Percentiles rank a stretch among this genome's conserved stretches.
These are phyloP conservation scores for Rosa persica DNA, from an alignment of 306 rosid species.

Conservation along the genomic window DNA sequence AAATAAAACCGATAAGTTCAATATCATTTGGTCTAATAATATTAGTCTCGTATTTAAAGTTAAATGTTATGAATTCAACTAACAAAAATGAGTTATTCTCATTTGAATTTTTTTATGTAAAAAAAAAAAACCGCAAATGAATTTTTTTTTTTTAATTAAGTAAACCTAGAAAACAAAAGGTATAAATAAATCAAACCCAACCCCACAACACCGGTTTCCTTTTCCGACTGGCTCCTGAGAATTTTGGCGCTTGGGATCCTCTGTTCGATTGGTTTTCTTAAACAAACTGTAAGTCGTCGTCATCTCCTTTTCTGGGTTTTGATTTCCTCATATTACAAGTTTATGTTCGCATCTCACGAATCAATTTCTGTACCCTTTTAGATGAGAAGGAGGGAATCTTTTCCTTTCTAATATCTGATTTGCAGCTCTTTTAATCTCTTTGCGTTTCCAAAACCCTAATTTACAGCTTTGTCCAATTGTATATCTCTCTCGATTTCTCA, in stretches of 20 bases:
- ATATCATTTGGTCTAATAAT: too few relatives aligned
- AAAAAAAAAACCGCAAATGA: too few relatives aligned
- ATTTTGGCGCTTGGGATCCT: not conserved
- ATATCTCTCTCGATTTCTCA: conserved; percentile 1
- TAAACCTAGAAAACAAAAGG: too few relatives aligned
- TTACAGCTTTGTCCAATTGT: not conserved
- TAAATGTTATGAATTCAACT: too few relatives aligned
- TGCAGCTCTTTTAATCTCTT: not conserved
- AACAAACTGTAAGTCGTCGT: not conserved
- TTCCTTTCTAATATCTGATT: not conserved
- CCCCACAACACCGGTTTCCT: not conserved
- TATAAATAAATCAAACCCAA: not conserved
- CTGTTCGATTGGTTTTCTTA: not conserved
- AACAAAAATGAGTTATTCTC: too few relatives aligned
- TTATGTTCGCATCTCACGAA: not conserved
- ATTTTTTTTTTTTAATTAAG: too few relatives aligned
- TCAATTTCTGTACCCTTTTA: too few relatives aligned
- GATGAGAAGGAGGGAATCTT: not conserved
- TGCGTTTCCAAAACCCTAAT: conserved; percentile 15
- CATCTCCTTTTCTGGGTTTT: not conserved
- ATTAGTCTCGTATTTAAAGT: too few relatives aligned
- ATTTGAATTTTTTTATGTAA: too few relatives aligned
- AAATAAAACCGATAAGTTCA: too few relatives aligned
- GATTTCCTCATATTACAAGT: not conserved
- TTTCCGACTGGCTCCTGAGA: not conserved